Evolutionary conservation across 495 filamentous ascomycete species (phyloP).

Genomic region (Podospora fimiseda): DNA sequence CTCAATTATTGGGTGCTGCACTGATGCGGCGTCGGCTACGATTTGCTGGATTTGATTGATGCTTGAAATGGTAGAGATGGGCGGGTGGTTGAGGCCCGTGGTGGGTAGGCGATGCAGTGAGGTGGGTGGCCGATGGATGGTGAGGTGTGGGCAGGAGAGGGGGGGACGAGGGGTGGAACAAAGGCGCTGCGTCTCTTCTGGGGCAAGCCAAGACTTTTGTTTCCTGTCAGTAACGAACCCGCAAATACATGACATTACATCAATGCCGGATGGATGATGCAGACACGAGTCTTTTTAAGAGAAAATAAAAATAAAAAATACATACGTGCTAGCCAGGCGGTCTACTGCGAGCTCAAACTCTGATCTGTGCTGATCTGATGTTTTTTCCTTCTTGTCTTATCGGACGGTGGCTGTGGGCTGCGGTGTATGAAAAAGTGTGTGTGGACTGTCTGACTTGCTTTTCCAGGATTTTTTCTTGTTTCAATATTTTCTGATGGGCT

Average conservation of each 20-base stretch:
- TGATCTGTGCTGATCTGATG: neutral
- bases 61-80: neutral
- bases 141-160: too few species aligned
- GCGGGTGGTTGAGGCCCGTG: neutral
- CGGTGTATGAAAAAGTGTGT: too few species aligned
- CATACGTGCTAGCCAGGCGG: neutral
- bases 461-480: too few species aligned
- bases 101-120: neutral
- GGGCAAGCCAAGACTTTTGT: neutral
- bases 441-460: too few species aligned
- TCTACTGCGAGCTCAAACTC: neutral
- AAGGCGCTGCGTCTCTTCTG: neutral
- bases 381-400: neutral
- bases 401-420: neutral
- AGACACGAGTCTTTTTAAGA: too few species aligned
- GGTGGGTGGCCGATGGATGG: too few species aligned
- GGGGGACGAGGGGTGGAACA: neutral
- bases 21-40: slow-evolving; percentile 14
- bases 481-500: too few species aligned
- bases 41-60: neutral
- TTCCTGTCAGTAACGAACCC: neutral
- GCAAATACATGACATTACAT: too few species aligned
- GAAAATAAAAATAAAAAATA: too few species aligned
- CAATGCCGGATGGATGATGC: too few species aligned
- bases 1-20: slow-evolving; percentile 7